Percentiles rank a stretch among this genome's conserved stretches.
Evolutionary conservation across 148 eudicot genomes (phyloP).

Genomic region (Persicaria tinctoria): DNA sequence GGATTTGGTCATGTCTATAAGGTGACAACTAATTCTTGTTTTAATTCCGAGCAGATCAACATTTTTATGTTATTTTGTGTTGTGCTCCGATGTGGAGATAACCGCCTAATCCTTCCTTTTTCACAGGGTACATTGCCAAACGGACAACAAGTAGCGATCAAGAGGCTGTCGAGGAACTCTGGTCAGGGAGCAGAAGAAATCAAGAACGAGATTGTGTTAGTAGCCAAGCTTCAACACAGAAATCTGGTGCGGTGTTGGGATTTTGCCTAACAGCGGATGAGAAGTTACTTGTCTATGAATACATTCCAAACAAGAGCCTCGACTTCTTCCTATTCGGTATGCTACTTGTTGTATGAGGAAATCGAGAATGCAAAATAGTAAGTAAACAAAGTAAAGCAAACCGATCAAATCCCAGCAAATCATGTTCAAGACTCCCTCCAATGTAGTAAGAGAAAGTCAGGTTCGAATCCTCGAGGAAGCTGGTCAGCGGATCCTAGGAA

Average conservation of each 20-base stretch:
- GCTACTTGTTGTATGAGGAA: no score
- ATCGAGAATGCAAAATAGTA: no score
- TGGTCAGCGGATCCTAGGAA: no score
- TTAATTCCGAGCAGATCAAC: conserved; percentile 16
- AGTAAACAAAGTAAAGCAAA: no score
- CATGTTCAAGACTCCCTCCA: no score
- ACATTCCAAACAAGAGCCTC: conserved; percentile 22
- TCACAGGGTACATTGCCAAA: conserved; percentile 17
- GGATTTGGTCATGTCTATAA: not conserved
- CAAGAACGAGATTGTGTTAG: conserved; percentile 19
- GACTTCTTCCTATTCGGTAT: conserved; percentile 23
- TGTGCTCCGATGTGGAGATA: not conserved
- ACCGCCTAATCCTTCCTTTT: not conserved
- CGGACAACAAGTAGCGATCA: conserved; percentile 24
- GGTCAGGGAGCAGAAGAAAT: conserved; percentile 15
- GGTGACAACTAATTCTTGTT: conserved; percentile 21
- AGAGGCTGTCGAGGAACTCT: conserved; percentile 20
- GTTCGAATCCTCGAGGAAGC: no score
- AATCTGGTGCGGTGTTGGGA: conserved; percentile 22
- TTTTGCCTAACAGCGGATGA: conserved; percentile 18
- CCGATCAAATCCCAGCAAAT: no score
- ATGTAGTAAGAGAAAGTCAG: no score
- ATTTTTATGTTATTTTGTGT: not conserved
- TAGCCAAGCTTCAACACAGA: conserved; percentile 27
- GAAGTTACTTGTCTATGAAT: conserved; percentile 25